Evolutionary conservation across 2,329 filamentous ascomycete species (phyloP).

Genomic region (Berkeleyomyces basicola): DNA sequence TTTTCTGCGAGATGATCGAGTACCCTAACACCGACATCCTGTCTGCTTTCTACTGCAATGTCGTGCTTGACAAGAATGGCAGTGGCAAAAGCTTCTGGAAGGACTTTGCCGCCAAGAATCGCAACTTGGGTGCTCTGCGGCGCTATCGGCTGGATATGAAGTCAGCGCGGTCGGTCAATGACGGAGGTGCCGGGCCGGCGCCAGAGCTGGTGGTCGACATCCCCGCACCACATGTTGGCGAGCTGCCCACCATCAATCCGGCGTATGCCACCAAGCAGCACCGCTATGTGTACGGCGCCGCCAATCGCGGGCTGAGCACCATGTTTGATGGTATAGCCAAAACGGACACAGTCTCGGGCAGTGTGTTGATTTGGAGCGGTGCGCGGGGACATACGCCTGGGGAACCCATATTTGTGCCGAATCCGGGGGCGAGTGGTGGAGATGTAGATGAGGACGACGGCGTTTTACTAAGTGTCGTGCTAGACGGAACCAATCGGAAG

Average conservation of each 20-base stretch:
- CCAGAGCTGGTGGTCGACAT: slow-evolving; percentile 27
- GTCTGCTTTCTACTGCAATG: slow-evolving; percentile 51
- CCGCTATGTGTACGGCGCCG: slow-evolving; percentile 43
- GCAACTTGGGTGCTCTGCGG: slow-evolving; percentile 23
- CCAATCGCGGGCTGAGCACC: slow-evolving; percentile 40
- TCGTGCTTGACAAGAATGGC: slow-evolving; percentile 38
- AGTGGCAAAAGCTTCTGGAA: slow-evolving; percentile 29
- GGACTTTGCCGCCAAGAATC: slow-evolving; percentile 23
- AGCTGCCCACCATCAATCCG: slow-evolving; percentile 52
- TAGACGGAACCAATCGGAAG: slow-evolving; percentile 39
- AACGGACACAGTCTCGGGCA: slow-evolving; percentile 40
- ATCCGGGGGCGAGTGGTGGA: slow-evolving; percentile 28
- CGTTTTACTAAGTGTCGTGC: slow-evolving; percentile 42
- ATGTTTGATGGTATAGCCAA: slow-evolving; percentile 49
- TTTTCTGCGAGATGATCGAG: slow-evolving; percentile 48
- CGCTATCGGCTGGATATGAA: slow-evolving; percentile 28
- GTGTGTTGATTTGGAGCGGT: slow-evolving; percentile 38
- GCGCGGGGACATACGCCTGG: slow-evolving; percentile 46
- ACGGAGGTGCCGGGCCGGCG: neutral
- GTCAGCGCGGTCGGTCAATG: slow-evolving; percentile 12
- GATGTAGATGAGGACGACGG: slow-evolving; percentile 49
- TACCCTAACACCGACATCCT: slow-evolving; percentile 51
- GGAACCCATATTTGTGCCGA: slow-evolving; percentile 49
- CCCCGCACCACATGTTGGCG: slow-evolving; percentile 36
- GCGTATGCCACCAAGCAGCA: slow-evolving; percentile 32